Conservation (phyloP, 768 basidiomycete genomes). For the Suillus bovinus region DNA sequence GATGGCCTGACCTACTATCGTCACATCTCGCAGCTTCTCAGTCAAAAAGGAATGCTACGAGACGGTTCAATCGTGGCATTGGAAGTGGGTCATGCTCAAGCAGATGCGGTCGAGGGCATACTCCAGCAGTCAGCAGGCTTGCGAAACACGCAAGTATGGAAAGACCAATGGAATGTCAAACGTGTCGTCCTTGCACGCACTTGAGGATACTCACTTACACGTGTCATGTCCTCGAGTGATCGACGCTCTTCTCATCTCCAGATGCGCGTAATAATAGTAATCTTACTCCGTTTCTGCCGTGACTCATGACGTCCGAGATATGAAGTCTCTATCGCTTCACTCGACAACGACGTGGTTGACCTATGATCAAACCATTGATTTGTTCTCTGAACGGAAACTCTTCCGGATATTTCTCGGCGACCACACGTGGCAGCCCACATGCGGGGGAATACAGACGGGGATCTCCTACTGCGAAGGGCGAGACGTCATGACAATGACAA, state of each 20-base stretch:
- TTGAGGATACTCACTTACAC: conserved; percentile 24
- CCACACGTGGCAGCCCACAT: conserved; percentile 4
- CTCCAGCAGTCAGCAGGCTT: conserved; percentile 50
- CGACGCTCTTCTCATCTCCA: conserved; percentile 1
- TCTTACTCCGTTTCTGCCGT: background rate
- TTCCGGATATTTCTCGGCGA: background rate
- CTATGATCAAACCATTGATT: background rate
- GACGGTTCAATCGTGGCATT: conserved; percentile 62
- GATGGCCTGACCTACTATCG: conserved; percentile 72
- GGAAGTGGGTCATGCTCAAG: conserved; percentile 80
- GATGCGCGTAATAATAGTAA: conserved; percentile 6
- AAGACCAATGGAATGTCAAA: conserved; percentile 76
- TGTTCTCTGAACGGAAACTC: background rate
- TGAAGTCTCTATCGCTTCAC: background rate
- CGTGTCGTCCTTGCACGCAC: conserved; percentile 65
- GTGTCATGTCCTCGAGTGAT: background rate
- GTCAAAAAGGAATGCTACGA: conserved; percentile 50
- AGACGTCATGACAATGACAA: conserved; percentile 1
- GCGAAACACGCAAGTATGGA: conserved; percentile 63
- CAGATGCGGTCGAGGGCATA: conserved; percentile 57
- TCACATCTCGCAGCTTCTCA: conserved; percentile 63
- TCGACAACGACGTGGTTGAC: background rate
- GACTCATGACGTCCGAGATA: background rate
- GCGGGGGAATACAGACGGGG: background rate
- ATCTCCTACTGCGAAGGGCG: background rate